phyloP scores from a whole-genome alignment of 2,329 filamentous ascomycete species.

The Trichoderma endophyticum region DNA sequence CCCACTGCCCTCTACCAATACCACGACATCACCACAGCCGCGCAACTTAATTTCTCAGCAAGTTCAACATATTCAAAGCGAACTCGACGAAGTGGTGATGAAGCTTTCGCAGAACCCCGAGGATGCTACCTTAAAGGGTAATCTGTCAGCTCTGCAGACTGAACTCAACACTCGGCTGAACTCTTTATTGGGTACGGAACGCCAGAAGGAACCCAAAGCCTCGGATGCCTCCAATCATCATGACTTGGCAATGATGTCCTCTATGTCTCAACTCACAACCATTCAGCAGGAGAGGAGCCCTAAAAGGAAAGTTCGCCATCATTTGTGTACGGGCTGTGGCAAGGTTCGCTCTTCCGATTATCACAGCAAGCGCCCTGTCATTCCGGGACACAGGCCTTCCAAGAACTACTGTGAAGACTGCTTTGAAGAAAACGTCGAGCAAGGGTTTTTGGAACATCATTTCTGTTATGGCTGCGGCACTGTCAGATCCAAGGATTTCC shows the following conservation, averaged over 20 bases:
- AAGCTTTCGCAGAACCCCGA: slow-evolving; percentile 26
- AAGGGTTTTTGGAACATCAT: slow-evolving; percentile 31
- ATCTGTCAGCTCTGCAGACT: slow-evolving; percentile 29
- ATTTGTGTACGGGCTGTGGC: slow-evolving; percentile 39
- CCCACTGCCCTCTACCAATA: neutral
- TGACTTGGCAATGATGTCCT: neutral
- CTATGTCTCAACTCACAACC: neutral
- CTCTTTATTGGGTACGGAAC: slow-evolving; percentile 1
- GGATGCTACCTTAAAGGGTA: slow-evolving; percentile 24
- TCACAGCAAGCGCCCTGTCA: slow-evolving; percentile 34
- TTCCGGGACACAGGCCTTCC: slow-evolving; percentile 23
- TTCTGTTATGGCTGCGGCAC: slow-evolving; percentile 40
- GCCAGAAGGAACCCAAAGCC: neutral
- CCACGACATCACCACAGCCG: neutral
- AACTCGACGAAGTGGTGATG: slow-evolving; percentile 28
- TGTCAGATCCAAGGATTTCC: slow-evolving; percentile 28
- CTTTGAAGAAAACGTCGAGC: slow-evolving; percentile 27
- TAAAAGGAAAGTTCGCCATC: slow-evolving; percentile 25
- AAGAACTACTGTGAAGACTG: slow-evolving; percentile 38
- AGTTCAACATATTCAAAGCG: slow-evolving; percentile 28
- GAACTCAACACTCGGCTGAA: slow-evolving; percentile 32
- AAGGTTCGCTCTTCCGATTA: slow-evolving; percentile 34
- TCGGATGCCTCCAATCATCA: neutral
- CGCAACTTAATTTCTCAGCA: slow-evolving; percentile 19
- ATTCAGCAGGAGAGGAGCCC: slow-evolving; percentile 23